A percentile compares a stretch with the other conserved stretches of the same genome.
These are phyloP conservation scores for Nitzschia palea DNA, from an alignment of 108 stramenopile genomes.

Conservation along the genomic window DNA sequence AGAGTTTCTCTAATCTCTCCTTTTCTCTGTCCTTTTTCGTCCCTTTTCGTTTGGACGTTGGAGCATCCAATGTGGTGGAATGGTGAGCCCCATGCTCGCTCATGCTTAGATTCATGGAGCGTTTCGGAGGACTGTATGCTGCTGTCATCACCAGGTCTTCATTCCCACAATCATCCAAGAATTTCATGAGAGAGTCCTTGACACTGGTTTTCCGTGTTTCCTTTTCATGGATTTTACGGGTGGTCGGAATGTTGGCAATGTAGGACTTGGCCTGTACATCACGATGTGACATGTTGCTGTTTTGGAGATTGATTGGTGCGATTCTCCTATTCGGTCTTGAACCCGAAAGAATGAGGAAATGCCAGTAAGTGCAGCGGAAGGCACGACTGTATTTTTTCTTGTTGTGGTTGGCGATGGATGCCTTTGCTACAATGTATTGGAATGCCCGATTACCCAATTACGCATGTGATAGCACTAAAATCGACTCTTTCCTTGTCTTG, in stretches of 20 bases:
- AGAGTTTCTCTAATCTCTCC: background rate
- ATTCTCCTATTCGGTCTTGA: too few species aligned
- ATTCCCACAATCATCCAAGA: slow-evolving; percentile 15
- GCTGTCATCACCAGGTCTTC: slow-evolving; percentile 8
- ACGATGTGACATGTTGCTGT: too few species aligned
- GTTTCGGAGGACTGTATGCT: background rate
- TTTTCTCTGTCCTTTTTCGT: background rate
- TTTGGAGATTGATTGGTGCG: too few species aligned
- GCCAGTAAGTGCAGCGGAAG: background rate
- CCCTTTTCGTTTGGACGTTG: background rate
- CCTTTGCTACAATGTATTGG: too few species aligned
- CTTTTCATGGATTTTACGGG: background rate
- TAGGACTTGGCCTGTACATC: slow-evolving; percentile 4
- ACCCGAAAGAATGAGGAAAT: too few species aligned
- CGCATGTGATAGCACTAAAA: too few species aligned
- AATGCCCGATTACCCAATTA: too few species aligned
- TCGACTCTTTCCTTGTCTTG: too few species aligned
- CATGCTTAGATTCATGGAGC: background rate
- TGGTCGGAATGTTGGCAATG: background rate
- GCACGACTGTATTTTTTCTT: too few species aligned
- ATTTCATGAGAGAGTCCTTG: slow-evolving; percentile 15
- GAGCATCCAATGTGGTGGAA: background rate
- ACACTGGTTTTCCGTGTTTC: slow-evolving; percentile 2
- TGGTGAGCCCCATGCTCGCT: slow-evolving; percentile 4
- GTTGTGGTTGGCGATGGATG: too few species aligned